A percentile compares a stretch with the other conserved stretches of the same genome.
Conservation (phyloP, 768 basidiomycete species). For the Suillus weaverae region DNA sequence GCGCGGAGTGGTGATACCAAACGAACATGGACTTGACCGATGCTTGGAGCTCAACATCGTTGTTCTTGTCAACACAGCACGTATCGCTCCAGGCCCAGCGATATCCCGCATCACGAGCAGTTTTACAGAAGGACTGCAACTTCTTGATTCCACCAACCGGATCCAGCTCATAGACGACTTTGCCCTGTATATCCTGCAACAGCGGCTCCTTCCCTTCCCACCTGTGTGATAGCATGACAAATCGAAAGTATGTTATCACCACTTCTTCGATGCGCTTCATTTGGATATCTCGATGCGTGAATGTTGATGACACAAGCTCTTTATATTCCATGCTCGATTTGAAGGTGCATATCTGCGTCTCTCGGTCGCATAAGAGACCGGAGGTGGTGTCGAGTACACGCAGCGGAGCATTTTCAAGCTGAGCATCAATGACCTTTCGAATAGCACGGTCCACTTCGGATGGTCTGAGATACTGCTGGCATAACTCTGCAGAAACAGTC, state of each 20-base stretch:
- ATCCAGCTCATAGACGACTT: neutral
- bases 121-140: neutral
- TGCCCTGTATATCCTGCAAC: neutral
- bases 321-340: neutral
- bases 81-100: neutral
- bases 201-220: neutral
- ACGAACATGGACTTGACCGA: neutral
- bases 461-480: too few species aligned
- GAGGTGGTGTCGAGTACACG: neutral
- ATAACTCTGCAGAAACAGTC: too few species aligned
- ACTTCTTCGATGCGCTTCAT: neutral
- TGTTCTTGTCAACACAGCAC: too few species aligned
- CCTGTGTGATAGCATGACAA: neutral
- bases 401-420: neutral
- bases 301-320: neutral
- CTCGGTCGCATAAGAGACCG: neutral
- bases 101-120: neutral
- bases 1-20: neutral
- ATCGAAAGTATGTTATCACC: neutral
- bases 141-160: neutral
- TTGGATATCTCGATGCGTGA: accelerated
- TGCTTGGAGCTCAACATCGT: too few species aligned
- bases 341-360: neutral
- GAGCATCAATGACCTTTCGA: neutral
- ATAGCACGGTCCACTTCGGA: too few species aligned